phyloP scores from a whole-genome alignment of 2,329 filamentous ascomycete genomes.

The Aspergillus transmontanensis region DNA sequence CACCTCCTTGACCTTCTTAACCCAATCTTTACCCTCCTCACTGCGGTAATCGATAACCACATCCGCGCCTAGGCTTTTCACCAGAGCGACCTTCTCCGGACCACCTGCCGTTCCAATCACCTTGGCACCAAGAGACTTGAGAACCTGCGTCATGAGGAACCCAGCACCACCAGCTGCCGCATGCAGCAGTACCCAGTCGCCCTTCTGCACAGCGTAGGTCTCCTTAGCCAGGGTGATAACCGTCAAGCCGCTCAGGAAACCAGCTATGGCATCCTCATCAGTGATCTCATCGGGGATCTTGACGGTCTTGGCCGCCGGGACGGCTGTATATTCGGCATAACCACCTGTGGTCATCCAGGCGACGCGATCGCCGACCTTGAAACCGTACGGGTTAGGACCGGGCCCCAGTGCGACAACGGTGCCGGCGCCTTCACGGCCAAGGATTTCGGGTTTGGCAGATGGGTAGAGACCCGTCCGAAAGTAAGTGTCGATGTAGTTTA shows the following conservation, averaged over 20 bases:
- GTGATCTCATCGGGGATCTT: slow-evolving; percentile 65
- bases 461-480: slow-evolving; percentile 85
- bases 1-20: slow-evolving; percentile 82
- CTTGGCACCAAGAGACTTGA: slow-evolving; percentile 71
- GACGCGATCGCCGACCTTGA: slow-evolving; percentile 70
- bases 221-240: slow-evolving; percentile 79
- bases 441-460: slow-evolving; percentile 69
- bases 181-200: slow-evolving; percentile 81
- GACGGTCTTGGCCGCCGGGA: slow-evolving; percentile 56
- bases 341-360: slow-evolving; percentile 63
- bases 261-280: slow-evolving; percentile 66
- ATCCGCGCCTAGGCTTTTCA: slow-evolving; percentile 67
- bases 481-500: slow-evolving; percentile 93
- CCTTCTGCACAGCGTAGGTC: slow-evolving; percentile 65
- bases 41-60: slow-evolving; percentile 79
- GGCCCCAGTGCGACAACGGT: slow-evolving; percentile 65
- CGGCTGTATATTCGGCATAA: slow-evolving; percentile 64
- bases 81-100: slow-evolving; percentile 70
- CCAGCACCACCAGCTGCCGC: slow-evolving; percentile 85
- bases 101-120: slow-evolving; percentile 80
- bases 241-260: slow-evolving; percentile 79
- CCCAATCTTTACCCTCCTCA: slow-evolving; percentile 76
- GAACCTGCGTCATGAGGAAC: slow-evolving; percentile 72
- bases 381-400: slow-evolving; percentile 52
- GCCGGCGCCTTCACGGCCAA: slow-evolving; percentile 79